Conservation (phyloP, 2,329 filamentous ascomycete genomes). For the Penicillium sp. region DNA sequence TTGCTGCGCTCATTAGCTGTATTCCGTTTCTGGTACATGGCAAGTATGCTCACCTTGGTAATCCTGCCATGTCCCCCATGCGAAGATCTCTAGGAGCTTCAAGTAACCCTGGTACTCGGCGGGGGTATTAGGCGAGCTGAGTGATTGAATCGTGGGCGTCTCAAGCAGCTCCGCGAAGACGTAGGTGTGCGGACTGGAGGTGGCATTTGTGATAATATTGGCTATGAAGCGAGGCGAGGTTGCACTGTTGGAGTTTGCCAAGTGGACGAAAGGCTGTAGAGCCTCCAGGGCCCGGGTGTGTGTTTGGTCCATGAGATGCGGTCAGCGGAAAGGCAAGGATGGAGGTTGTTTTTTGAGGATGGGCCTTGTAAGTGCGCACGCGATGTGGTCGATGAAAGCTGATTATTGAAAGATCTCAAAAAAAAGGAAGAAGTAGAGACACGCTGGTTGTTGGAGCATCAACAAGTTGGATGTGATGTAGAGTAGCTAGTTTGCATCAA, state of each 20-base stretch:
- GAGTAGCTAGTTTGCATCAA: slow-evolving; percentile 17
- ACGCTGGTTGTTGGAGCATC: background rate
- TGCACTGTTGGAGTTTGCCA: slow-evolving; percentile 73
- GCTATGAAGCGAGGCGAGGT: slow-evolving; percentile 76
- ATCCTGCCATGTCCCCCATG: slow-evolving; percentile 81
- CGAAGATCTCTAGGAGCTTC: slow-evolving; percentile 79
- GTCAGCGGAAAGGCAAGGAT: background rate
- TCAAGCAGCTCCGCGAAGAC: slow-evolving; percentile 92
- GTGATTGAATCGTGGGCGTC: slow-evolving; percentile 72
- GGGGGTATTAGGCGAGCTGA: slow-evolving; percentile 54
- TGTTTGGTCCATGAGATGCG: slow-evolving; percentile 44
- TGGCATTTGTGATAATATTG: slow-evolving; percentile 83
- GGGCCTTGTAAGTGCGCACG: background rate
- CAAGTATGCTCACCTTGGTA: slow-evolving; percentile 58
- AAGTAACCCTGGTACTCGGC: slow-evolving; percentile 64
- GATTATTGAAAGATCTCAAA: background rate
- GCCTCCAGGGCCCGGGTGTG: slow-evolving; percentile 57
- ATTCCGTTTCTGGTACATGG: background rate
- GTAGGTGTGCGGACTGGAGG: slow-evolving; percentile 83
- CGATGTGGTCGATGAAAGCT: background rate
- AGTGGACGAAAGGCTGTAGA: slow-evolving; percentile 79
- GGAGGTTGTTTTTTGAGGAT: background rate
- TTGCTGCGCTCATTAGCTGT: slow-evolving; percentile 34
- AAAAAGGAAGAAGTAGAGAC: background rate
- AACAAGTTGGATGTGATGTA: background rate